Base-by-base conservation (phyloP, 2,329 filamentous ascomycete species). In the Daldinia eschscholtzii region DNA sequence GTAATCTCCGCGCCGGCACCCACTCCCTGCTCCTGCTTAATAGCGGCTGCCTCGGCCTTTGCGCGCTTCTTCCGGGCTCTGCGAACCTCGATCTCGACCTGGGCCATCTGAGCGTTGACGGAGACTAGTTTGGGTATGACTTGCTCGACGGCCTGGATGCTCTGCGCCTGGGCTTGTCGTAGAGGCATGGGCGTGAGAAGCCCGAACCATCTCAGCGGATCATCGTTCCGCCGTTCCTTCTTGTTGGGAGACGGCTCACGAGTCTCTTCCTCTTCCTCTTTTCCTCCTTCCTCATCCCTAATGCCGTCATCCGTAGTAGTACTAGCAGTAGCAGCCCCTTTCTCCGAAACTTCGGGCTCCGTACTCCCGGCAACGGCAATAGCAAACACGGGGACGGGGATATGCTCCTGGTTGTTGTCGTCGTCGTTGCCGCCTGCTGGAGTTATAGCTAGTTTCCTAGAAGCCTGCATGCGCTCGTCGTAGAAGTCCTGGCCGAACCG, bases 401-500 rank as follows among this genome's bases (percentile, higher is more conserved):
- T 57, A 13, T 64, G 60, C 55, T 61, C 52, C 30, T 33, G 57
- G 55, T 59, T 64, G 60, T 53, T 60, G 53, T 23, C 20, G 57
- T 55, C 60, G 41, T 26, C 59, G 41, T 28, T 46, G 59, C 44
- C 33, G 30, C 6, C 7, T 35, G 5, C 60, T 12, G 63, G n/a
- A 9, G 70, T 59, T 35, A 81, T 74, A 63, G 76, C 75, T 33
- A 90, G 72, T 61, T 80, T 78, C 59, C 86, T 81, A 23, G 79
- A 80, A 2, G 91, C 90, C 76, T 89, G 88, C 89, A 93, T 93
- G 53, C 92, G 86, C 71, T 89, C 86, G 78, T 94, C 91, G 76
- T 92, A 95, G 75, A 88, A 86, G 73, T 93, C 90, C 70, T 83
- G 85, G 2, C 91, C 92, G 76, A 91, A 94, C 46, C 88, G 84